These are phyloP conservation scores for Tubosaeta sp. DNA, from an alignment of 768 basidiomycete species.

Conservation along the genomic window DNA sequence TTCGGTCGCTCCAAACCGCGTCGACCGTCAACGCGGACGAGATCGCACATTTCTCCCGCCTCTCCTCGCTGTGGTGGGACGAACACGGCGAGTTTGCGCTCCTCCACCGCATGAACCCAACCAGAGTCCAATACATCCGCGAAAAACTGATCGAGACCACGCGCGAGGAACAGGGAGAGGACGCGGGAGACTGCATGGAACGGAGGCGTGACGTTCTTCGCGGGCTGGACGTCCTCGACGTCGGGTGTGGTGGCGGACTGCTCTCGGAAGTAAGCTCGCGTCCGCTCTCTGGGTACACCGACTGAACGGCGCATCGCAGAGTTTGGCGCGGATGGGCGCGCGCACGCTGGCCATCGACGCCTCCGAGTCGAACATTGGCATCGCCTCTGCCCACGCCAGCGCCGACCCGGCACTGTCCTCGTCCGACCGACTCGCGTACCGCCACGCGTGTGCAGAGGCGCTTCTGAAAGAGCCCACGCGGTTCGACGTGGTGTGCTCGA, in stretches of 20 bases:
- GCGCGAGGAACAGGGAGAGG: constrained; percentile 48
- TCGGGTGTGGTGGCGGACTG: constrained; percentile 94
- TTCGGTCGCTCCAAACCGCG: constrained; percentile 20
- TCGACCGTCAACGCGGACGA: constrained; percentile 65
- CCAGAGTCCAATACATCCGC: constrained; percentile 76
- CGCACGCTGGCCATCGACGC: constrained; percentile 92
- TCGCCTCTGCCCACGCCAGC: constrained; percentile 78
- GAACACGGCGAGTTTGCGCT: constrained; percentile 86
- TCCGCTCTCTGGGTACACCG: neutral
- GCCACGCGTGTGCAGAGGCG: constrained; percentile 69
- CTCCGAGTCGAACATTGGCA: constrained; percentile 77
- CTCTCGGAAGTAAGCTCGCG: constrained; percentile 72
- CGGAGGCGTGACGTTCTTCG: constrained; percentile 39
- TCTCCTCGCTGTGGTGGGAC: constrained; percentile 95
- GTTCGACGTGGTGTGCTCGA: constrained; percentile 92
- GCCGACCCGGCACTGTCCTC: constrained; percentile 60
- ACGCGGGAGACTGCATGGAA: constrained; percentile 27
- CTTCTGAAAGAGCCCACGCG: constrained; percentile 59
- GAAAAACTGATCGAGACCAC: constrained; percentile 65
- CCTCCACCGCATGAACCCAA: constrained; percentile 94
- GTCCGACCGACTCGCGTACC: constrained; percentile 51
- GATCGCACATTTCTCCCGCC: constrained; percentile 83
- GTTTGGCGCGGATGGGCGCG: constrained; percentile 82
- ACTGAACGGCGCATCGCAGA: constrained; percentile 40
- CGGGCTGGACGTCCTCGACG: constrained; percentile 76